These are phyloP conservation scores for Akebia trifoliata DNA, from an alignment of 164 flowering plant species.

Conservation along the genomic window DNA sequence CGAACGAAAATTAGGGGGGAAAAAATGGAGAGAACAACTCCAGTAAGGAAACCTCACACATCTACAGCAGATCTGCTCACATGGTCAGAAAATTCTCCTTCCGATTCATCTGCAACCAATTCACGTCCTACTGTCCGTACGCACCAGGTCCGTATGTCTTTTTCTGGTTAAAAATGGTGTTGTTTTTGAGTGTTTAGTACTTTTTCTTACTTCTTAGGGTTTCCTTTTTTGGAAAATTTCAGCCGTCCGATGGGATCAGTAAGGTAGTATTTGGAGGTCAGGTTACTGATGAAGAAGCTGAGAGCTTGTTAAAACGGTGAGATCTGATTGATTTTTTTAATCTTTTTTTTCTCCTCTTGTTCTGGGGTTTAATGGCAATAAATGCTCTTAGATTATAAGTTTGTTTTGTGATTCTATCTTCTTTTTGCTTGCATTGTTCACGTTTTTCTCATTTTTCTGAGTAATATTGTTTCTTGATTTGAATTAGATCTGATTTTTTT, in stretches of 20 bases:
- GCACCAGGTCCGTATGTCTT: conserved; percentile 75
- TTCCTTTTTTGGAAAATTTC: conserved; percentile 15
- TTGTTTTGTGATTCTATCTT: too few relatives aligned
- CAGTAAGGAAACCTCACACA: conserved; percentile 90
- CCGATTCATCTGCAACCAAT: conserved; percentile 40
- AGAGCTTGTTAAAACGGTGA: conserved; percentile 74
- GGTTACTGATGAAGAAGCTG: conserved; percentile 87
- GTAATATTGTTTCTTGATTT: too few relatives aligned
- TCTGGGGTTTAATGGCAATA: too few relatives aligned
- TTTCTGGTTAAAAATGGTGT: too few relatives aligned
- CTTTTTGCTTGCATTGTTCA: neutral
- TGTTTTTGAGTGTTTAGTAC: neutral
- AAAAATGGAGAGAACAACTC: conserved; percentile 66
- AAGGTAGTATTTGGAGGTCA: conserved; percentile 93
- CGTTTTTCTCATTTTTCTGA: too few relatives aligned
- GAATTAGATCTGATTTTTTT: too few relatives aligned
- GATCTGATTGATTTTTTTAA: too few relatives aligned
- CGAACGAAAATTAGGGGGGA: too few relatives aligned
- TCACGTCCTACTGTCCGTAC: conserved; percentile 50
- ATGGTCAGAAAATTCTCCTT: conserved; percentile 69
- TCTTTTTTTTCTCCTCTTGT: too few relatives aligned
- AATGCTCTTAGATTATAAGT: too few relatives aligned
- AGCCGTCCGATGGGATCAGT: conserved; percentile 94
- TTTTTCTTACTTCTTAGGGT: conserved; percentile 2
- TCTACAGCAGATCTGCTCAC: conserved; percentile 92